Evolutionary conservation across 1,139 yeast species (phyloP).

Genomic region (Geotrichum restrictum): DNA sequence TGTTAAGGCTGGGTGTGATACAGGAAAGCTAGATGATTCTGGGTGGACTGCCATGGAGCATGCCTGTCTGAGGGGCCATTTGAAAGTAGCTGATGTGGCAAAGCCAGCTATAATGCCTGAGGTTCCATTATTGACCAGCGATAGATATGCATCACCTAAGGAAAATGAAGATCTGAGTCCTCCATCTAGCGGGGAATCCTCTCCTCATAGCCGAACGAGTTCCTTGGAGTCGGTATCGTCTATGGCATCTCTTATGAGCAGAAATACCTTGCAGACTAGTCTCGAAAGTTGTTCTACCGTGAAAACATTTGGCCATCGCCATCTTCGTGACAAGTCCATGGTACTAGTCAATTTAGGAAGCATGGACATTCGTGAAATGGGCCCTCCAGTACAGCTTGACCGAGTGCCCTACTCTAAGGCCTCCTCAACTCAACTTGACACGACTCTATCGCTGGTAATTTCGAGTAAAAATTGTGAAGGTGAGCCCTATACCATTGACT

Average conservation of each 20-base stretch:
- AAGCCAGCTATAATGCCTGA: conserved; percentile 41
- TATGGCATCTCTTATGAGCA: neutral
- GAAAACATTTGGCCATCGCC: conserved; percentile 84
- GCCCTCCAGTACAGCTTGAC: conserved; percentile 65
- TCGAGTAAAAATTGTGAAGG: conserved; percentile 46
- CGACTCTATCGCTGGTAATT: conserved; percentile 76
- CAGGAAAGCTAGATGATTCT: conserved; percentile 64
- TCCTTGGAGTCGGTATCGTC: conserved; percentile 5
- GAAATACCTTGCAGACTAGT: neutral
- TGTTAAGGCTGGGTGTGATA: conserved; percentile 47
- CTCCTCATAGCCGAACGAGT: conserved; percentile 8
- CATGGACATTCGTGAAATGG: conserved; percentile 63
- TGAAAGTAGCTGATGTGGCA: conserved; percentile 61
- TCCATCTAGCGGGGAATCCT: conserved; percentile 5
- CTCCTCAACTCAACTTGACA: conserved; percentile 77
- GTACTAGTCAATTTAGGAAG: conserved; percentile 81
- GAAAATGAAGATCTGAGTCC: neutral
- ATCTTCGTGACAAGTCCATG: conserved; percentile 60
- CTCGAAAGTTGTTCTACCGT: conserved; percentile 31
- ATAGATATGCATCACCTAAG: neutral
- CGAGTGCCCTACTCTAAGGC: conserved; percentile 70
- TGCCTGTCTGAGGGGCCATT: conserved; percentile 86
- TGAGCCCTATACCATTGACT: conserved; percentile 67
- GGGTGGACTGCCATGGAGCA: conserved; percentile 99
- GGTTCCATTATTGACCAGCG: conserved; percentile 11